phyloP scores from a whole-genome alignment of 495 filamentous ascomycete species.

The Aspergillus bridgeri region DNA sequence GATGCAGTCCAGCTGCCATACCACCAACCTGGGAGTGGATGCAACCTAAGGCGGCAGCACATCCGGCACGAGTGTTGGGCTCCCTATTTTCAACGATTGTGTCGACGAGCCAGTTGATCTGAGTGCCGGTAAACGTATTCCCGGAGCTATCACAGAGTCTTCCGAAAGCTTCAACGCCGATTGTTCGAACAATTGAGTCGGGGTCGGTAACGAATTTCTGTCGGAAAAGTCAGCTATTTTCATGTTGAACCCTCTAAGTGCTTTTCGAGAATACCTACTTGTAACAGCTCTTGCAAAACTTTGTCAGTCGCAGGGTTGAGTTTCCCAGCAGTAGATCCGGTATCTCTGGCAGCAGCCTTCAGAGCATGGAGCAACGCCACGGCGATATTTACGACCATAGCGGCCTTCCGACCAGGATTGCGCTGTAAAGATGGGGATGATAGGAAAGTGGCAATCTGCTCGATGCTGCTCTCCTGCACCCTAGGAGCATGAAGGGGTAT shows the following conservation, averaged over 20 bases:
- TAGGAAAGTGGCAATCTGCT: conserved; percentile 85
- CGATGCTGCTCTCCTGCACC: conserved; percentile 92
- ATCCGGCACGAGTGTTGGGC: conserved; percentile 88
- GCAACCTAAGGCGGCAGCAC: conserved; percentile 85
- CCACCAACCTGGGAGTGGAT: conserved; percentile 95
- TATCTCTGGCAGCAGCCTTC: conserved; percentile 81
- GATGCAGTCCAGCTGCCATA: conserved; percentile 96
- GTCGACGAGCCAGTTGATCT: conserved; percentile 89
- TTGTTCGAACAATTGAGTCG: conserved; percentile 79
- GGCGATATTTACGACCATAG: conserved; percentile 86
- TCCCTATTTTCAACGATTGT: conserved; percentile 91
- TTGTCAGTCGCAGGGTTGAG: conserved; percentile 78
- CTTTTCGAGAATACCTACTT: conserved; percentile 48
- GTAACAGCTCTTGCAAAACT: conserved; percentile 77
- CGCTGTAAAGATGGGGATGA: conserved; percentile 75
- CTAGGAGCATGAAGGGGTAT: conserved; percentile 83
- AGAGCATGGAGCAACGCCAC: conserved; percentile 74
- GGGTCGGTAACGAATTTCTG: conserved; percentile 72
- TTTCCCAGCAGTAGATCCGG: conserved; percentile 66
- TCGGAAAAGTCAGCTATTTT: conserved; percentile 9
- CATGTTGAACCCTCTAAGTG: background rate
- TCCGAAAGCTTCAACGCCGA: conserved; percentile 85
- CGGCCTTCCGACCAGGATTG: conserved; percentile 82
- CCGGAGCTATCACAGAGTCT: conserved; percentile 86
- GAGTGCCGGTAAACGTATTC: conserved; percentile 79